A percentile compares a stretch with the other conserved stretches of the same genome.
Evolutionary conservation across 441 rosid genomes (phyloP).

Genomic region (Breynia disticha): DNA sequence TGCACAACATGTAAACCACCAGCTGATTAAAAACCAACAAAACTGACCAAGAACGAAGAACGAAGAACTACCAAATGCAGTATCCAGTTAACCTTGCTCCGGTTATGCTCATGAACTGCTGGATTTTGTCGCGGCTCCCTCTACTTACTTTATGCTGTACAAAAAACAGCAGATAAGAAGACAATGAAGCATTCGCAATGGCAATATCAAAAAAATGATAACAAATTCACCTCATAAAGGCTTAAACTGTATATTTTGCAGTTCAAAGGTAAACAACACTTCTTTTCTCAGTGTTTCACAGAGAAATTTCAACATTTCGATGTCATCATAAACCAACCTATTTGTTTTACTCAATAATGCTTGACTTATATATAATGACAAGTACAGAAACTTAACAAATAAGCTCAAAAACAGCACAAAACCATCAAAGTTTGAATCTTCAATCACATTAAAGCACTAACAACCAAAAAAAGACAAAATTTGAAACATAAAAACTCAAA

Average conservation of each 20-base stretch:
- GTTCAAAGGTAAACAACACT: too few species aligned
- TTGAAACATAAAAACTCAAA: background rate
- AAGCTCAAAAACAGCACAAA: too few species aligned
- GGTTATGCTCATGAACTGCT: conserved; percentile 76
- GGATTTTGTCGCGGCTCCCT: conserved; percentile 78
- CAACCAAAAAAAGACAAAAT: too few species aligned
- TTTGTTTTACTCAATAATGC: too few species aligned
- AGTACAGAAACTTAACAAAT: background rate
- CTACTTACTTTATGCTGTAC: conserved; percentile 67
- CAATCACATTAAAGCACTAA: background rate
- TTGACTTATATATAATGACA: too few species aligned
- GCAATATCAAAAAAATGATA: too few species aligned
- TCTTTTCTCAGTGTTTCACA: too few species aligned
- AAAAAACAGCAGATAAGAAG: too few species aligned
- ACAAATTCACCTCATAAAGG: too few species aligned
- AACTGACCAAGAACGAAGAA: background rate
- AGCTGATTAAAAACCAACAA: background rate
- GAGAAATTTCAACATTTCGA: background rate
- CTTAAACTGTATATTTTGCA: background rate
- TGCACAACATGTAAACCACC: conserved; percentile 27
- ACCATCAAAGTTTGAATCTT: background rate
- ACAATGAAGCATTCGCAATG: too few species aligned
- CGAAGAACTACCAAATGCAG: background rate
- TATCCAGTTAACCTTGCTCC: conserved; percentile 59
- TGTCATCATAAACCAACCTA: background rate